Evolutionary conservation across 306 rosid species (phyloP).

Genomic region (Prunus mongolica): DNA sequence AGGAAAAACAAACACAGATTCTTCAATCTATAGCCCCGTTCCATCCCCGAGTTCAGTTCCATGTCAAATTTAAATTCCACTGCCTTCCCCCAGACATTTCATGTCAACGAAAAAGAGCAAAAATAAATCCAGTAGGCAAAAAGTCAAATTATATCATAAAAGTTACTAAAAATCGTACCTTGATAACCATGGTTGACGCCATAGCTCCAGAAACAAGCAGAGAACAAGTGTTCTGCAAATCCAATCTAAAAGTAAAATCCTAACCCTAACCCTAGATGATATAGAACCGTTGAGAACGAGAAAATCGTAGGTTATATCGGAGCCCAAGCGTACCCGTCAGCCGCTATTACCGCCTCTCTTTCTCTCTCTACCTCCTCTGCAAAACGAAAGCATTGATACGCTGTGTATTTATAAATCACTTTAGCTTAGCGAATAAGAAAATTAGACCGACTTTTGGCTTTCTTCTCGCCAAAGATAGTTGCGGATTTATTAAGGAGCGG

Average conservation of each 20-base stretch:
- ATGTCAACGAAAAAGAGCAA: not conserved
- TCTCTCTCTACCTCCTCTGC: not conserved
- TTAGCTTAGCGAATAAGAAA: constrained; percentile 47
- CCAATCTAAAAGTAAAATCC: not conserved
- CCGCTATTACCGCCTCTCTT: constrained; percentile 25
- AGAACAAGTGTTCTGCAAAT: constrained; percentile 12
- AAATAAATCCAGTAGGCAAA: not conserved
- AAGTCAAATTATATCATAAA: not conserved
- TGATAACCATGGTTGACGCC: constrained; percentile 65
- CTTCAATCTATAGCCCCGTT: not conserved
- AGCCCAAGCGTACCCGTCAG: constrained; percentile 32
- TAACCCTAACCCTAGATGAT: not conserved
- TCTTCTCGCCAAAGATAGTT: constrained; percentile 17
- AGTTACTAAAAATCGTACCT: constrained; percentile 45
- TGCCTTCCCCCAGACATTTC: not conserved
- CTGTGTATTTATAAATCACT: not conserved
- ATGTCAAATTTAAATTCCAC: not conserved
- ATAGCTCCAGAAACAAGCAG: constrained; percentile 30
- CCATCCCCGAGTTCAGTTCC: not conserved
- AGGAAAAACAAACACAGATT: not conserved
- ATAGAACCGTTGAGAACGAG: not conserved
- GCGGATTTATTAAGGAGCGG: not conserved
- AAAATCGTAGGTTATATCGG: not conserved
- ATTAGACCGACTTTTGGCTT: constrained; percentile 23
- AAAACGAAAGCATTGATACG: not conserved